These are phyloP conservation scores for Tolypocladium endophyticum DNA, from an alignment of 2,329 filamentous ascomycete genomes.

Conservation along the genomic window DNA sequence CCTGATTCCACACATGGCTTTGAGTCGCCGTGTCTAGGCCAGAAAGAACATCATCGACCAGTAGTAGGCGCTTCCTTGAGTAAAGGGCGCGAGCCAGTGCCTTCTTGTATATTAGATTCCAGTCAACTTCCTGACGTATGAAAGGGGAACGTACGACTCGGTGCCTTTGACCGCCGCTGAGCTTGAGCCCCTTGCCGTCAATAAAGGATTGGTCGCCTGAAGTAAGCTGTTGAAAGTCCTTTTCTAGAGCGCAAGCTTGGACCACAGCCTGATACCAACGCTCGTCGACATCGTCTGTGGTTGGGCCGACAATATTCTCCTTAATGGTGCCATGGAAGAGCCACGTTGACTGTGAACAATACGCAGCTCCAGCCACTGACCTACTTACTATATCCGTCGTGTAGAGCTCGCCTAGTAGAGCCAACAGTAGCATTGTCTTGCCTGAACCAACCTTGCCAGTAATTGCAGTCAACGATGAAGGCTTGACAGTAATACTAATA, in stretches of 20 bases:
- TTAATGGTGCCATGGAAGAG: slow-evolving; percentile 5
- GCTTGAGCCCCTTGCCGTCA: neutral
- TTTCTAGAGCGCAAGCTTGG: slow-evolving; percentile 5
- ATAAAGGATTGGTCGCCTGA: slow-evolving; percentile 2
- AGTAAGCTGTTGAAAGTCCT: slow-evolving; percentile 5
- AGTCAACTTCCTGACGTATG: too few relatives aligned
- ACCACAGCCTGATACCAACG: slow-evolving; percentile 6
- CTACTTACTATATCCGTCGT: neutral
- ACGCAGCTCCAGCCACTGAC: slow-evolving; percentile 1
- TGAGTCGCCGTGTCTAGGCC: neutral
- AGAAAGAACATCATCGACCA: neutral
- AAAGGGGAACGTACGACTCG: neutral
- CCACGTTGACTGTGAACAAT: slow-evolving; percentile 9
- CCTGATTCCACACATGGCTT: neutral
- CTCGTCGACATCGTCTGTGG: neutral
- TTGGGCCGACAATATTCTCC: slow-evolving; percentile 6
- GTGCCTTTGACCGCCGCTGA: neutral
- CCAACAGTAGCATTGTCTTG: slow-evolving; percentile 6
- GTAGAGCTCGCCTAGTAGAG: slow-evolving; percentile 7
- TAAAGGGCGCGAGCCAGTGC: neutral
- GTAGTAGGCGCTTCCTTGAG: neutral
- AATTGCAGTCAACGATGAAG: slow-evolving; percentile 4
- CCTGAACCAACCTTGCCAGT: slow-evolving; percentile 10
- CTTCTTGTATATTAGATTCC: neutral
- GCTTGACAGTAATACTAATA: neutral